Conservation (phyloP, 306 rosid species). For the Mimosa pudica region DNA sequence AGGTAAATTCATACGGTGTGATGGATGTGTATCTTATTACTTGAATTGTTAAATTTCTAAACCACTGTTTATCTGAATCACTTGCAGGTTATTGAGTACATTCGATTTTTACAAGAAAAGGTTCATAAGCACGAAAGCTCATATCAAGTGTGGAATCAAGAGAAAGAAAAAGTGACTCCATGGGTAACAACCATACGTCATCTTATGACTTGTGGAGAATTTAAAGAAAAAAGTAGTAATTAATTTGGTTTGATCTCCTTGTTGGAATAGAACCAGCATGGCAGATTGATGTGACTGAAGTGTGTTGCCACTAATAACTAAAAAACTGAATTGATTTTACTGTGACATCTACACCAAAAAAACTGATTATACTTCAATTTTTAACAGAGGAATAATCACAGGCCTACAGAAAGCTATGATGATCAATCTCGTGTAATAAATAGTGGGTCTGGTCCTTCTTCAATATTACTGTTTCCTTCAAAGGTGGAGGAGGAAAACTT, state of each 20-base stretch:
- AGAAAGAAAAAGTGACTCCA: conserved; percentile 65
- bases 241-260: no score
- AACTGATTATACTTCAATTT: conserved; percentile 24
- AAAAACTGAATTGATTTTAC: conserved; percentile 2
- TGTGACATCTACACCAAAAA: conserved; percentile 4
- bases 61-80: conserved; percentile 27
- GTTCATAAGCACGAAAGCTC: conserved; percentile 81
- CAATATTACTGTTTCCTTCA: conserved; percentile 62
- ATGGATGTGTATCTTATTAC: conserved; percentile 3
- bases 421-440: conserved; percentile 49
- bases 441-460: conserved; percentile 59
- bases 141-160: conserved; percentile 75
- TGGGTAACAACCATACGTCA: conserved; percentile 58
- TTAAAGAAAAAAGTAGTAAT: background rate
- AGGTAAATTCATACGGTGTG: conserved; percentile 51
- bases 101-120: conserved; percentile 88
- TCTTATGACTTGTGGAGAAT: conserved; percentile 28
- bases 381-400: conserved; percentile 69
- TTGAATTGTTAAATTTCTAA: conserved; percentile 7
- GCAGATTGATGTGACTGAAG: no score
- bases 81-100: conserved; percentile 85
- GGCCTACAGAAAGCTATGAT: conserved; percentile 54
- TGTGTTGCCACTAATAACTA: conserved; percentile 2
- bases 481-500: conserved; percentile 62
- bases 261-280: no score